Conservation (phyloP, 352 stramenopile species). For the Phytopythium sindhum region DNA sequence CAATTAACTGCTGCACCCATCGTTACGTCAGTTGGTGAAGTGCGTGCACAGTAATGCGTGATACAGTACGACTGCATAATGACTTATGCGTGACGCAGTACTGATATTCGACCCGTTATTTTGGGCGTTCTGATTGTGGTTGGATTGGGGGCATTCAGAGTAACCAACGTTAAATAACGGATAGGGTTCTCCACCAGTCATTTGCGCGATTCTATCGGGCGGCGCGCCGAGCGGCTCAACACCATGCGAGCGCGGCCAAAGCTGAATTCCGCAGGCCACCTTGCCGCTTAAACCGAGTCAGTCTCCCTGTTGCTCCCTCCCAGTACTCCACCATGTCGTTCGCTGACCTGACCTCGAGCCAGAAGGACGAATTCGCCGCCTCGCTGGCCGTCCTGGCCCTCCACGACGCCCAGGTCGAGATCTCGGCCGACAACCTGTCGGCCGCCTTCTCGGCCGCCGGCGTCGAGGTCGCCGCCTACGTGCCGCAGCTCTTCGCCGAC, state of each 20-base stretch:
- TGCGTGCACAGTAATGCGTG: too few relatives aligned
- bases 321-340: constrained; percentile 75
- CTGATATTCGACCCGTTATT: too few relatives aligned
- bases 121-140: too few relatives aligned
- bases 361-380: constrained; percentile 84
- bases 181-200: constrained; percentile 61
- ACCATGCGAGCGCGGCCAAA: constrained; percentile 1
- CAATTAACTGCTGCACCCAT: too few relatives aligned
- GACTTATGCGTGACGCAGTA: too few relatives aligned
- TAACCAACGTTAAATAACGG: too few relatives aligned
- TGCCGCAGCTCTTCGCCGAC: constrained; percentile 82
- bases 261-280: constrained; percentile 44
- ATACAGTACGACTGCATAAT: too few relatives aligned
- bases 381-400: constrained; percentile 83
- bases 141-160: too few relatives aligned
- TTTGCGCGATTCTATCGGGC: constrained; percentile 30
- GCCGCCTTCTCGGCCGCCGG: constrained; percentile 70
- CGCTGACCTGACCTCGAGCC: constrained; percentile 73
- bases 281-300: constrained; percentile 87
- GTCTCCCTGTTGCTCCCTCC: constrained; percentile 57
- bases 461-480: constrained; percentile 75
- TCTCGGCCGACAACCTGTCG: constrained; percentile 79
- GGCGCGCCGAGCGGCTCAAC: not conserved
- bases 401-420: constrained; percentile 65
- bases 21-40: too few relatives aligned